These are phyloP conservation scores for Baorangia bicolor DNA, from an alignment of 768 basidiomycete species.

Conservation along the genomic window DNA sequence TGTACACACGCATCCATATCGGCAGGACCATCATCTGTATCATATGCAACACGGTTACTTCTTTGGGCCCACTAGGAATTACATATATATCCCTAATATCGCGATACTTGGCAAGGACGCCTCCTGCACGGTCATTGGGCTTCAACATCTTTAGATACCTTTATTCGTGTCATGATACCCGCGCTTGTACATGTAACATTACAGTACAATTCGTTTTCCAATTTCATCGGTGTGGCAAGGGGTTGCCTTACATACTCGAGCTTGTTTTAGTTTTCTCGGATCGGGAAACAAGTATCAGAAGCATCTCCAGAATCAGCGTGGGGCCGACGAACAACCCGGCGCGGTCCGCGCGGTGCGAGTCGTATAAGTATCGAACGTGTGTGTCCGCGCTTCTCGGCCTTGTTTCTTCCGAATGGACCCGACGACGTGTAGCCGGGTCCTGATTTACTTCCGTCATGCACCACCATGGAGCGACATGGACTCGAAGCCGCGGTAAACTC, in stretches of 20 bases:
- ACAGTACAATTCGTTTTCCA: background rate
- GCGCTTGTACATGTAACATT: slow-evolving; percentile 3
- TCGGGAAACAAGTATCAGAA: background rate
- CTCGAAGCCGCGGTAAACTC: too few species aligned
- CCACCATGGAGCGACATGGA: background rate
- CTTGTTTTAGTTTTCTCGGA: background rate
- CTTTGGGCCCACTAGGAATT: slow-evolving; percentile 7
- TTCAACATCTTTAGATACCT: slow-evolving; percentile 11
- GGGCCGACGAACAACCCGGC: too few species aligned
- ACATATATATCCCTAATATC: slow-evolving; percentile 25
- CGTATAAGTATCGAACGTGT: background rate
- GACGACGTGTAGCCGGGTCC: background rate
- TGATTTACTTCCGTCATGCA: background rate
- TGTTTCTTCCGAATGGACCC: background rate
- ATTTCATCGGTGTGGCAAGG: slow-evolving; percentile 19
- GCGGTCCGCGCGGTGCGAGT: background rate
- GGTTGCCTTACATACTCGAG: slow-evolving; percentile 11
- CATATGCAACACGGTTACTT: background rate
- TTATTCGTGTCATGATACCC: slow-evolving; percentile 16
- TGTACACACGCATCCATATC: slow-evolving; percentile 26
- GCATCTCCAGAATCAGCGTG: too few species aligned
- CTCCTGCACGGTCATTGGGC: background rate
- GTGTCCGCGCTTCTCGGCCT: background rate
- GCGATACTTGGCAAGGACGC: slow-evolving; percentile 11
- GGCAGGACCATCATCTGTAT: slow-evolving; percentile 16